A percentile compares a stretch with the other conserved stretches of the same genome.
phyloP scores from a whole-genome alignment of 352 stramenopile genomes.

The Globisporangium cederbergense region DNA sequence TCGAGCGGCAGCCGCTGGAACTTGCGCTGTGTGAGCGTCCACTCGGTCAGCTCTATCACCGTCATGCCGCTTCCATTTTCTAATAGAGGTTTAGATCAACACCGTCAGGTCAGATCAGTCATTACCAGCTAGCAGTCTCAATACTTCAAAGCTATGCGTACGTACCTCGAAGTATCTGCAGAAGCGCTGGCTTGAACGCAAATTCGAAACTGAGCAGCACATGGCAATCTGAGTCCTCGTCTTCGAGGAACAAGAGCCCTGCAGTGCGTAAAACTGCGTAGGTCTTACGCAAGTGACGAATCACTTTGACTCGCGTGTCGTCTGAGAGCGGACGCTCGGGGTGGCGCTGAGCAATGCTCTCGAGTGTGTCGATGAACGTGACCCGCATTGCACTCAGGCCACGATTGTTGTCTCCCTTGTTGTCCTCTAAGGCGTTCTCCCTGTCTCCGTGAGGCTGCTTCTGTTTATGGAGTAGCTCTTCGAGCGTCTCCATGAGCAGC shows the following conservation, averaged over 20 bases:
- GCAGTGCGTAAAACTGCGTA: conserved; percentile 41
- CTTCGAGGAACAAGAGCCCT: conserved; percentile 59
- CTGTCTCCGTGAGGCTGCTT: background rate
- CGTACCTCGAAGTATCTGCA: conserved; percentile 36
- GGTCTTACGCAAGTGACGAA: conserved; percentile 25
- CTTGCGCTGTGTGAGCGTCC: conserved; percentile 35
- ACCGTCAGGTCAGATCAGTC: background rate
- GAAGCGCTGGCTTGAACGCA: conserved; percentile 39
- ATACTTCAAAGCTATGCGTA: background rate
- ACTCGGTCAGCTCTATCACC: conserved; percentile 47
- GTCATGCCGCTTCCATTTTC: conserved; percentile 28
- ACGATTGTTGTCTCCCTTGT: background rate
- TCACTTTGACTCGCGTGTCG: background rate
- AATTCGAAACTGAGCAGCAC: conserved; percentile 52
- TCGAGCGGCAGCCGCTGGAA: conserved; percentile 48
- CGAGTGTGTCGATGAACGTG: conserved; percentile 15
- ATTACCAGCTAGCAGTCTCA: background rate
- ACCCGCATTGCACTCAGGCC: conserved; percentile 7
- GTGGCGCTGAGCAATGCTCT: background rate
- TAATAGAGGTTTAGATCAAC: conserved; percentile 11
- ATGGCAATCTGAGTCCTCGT: conserved; percentile 46
- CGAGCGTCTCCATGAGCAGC: conserved; percentile 34
- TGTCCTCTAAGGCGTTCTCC: background rate
- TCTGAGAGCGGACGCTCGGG: background rate
- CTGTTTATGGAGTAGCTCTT: conserved; percentile 31